Conservation (phyloP, 176 grass and related monocot species). For the Pontederia crassipes region DNA sequence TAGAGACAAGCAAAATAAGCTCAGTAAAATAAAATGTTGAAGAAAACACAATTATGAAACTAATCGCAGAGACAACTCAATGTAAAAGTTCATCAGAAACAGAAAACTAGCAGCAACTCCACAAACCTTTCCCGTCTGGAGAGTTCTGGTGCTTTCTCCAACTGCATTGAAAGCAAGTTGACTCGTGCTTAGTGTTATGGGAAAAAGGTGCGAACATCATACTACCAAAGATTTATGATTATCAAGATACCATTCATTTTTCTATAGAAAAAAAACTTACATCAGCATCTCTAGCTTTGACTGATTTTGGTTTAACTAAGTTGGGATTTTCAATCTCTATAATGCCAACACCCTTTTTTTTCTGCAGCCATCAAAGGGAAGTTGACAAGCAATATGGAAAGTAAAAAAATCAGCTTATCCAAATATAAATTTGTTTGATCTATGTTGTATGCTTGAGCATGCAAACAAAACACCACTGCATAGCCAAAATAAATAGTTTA, state of each 20-base stretch:
- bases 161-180: slow-evolving; percentile 31
- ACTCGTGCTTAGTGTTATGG: not conserved
- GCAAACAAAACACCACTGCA: slow-evolving; percentile 4
- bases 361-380: slow-evolving; percentile 36
- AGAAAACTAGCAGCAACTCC: slow-evolving; percentile 5
- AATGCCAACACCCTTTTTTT: slow-evolving; percentile 76
- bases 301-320: slow-evolving; percentile 62
- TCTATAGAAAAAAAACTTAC: slow-evolving; percentile 40
- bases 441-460: not conserved
- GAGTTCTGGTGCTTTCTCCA: slow-evolving; percentile 73
- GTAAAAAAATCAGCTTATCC: not conserved
- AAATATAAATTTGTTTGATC: slow-evolving; percentile 1
- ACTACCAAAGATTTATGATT: not conserved
- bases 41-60: no score
- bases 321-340: slow-evolving; percentile 98
- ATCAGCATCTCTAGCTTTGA: slow-evolving; percentile 94
- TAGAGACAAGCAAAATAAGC: no score
- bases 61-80: not conserved
- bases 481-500: slow-evolving; percentile 13
- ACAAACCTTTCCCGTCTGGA: slow-evolving; percentile 90
- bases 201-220: not conserved
- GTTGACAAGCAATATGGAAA: slow-evolving; percentile 1
- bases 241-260: not conserved
- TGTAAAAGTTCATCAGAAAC: not conserved
- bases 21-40: no score